Evolutionary conservation across 2,329 filamentous ascomycete genomes (phyloP), one percentile per base, ranked within the genome.

Genomic region (Calonectria crousiana): DNA sequence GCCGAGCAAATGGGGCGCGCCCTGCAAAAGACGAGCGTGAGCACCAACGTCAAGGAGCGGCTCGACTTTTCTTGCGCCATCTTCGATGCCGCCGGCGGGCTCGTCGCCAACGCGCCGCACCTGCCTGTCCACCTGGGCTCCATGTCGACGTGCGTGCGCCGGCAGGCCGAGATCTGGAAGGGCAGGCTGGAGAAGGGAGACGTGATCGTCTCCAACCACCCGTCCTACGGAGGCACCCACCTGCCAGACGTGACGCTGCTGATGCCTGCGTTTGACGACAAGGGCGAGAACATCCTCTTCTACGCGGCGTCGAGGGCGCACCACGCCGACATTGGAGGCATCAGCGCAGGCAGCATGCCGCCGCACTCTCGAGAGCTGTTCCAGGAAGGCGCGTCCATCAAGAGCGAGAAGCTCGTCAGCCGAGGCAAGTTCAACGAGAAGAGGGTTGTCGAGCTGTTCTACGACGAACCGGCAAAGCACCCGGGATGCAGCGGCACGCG

Each of bases 241-340:
- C 86, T 97, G 41, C 94, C 94, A 0, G 94, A 96, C 80, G 94
- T 96, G 72, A 96, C 94, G 0, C 92, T 95, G 47, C 90, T 95
- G 71, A 96, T 94, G 26, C 94, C 94, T 0, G 94, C 94, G 0
- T 96, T 96, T 84, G 92, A 92, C 69, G 81, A 83, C 4, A 82
- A 83, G 49, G 92, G 92, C 4, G 90, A 93, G 65, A 90, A 94
- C 2, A 95, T 96, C 68, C 90, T 95, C 66, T 96, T 96, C 84
- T 96, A 95, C 77, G 94, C 95, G 1, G 94, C 94, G 0, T 95
- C 93, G 4, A 90, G 94, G 69, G 94, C 94, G 0, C 94, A 96
- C 79, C 94, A 96, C 79, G 94, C 94, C n/a, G 94, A 96, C 79
- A 96, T 96, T 77, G 94, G 94, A 16, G 94, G 94, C 11, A 95